Base-by-base conservation (phyloP, 2,329 filamentous ascomycete species). In the Xylaria sp. region DNA sequence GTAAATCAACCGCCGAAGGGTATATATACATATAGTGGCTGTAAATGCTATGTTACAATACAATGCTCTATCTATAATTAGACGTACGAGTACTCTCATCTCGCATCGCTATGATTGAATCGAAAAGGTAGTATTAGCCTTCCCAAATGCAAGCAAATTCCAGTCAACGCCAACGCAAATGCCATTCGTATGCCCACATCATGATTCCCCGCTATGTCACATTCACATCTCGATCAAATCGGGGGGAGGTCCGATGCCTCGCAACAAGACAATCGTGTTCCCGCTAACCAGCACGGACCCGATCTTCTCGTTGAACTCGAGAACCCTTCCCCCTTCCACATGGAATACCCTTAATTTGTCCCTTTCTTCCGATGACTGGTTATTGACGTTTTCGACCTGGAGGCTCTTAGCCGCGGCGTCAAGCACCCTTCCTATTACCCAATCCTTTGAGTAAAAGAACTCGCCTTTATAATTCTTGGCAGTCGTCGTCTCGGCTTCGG, bases 291-390 rank as follows among this genome's bases (percentile, higher is more conserved):
- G 83, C 32, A 85, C 85, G 61, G 85, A 84, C 4, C 93, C 94
- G 64, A 97, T 84, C 83, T 95, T 94, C 80, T 98, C 94, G 27
- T 87, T 89, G 76, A 97, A 99, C 68, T 96, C 94, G 71, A 99
- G 80, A 70, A 99, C 79, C 66, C 93, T 84, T 0, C 96, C 96
- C 0, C 92, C 93, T 78, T 99, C 94, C 0, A 99, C 93, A 78
- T 98, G 94, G 76, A 97, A 99, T 0, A 99, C 89, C 8, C 96
- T 84, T 72, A 99, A 79, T 79, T 92, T 92, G 67, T 94, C 90
- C 78, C 92, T 90, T 82, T 97, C 93, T 12, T 90, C 86, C 2
- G 86, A 87, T 0, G 89, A 90, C 73, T 91, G 86, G 75, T 97
- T 97, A 77, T 97, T 97, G 71, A 95, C 81, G 73, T 97, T 97